phyloP scores from a whole-genome alignment of 495 filamentous ascomycete species.

The Parathielavia appendiculata region DNA sequence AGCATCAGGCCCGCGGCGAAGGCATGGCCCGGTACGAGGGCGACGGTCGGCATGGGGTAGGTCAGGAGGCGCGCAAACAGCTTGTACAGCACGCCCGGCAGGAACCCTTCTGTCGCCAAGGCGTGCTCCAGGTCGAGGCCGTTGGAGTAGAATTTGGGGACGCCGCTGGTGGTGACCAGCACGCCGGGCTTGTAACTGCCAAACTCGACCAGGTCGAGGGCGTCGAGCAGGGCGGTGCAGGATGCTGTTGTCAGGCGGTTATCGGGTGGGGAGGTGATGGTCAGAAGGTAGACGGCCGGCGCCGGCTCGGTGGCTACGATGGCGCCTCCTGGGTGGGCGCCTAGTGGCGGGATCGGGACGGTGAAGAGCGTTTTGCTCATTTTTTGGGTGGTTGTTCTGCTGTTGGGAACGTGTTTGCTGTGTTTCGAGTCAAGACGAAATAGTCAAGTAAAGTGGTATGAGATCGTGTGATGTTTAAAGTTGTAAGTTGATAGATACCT shows the following conservation, averaged over 20 bases:
- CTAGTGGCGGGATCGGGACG: conserved; percentile 36
- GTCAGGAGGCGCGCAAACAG: conserved; percentile 58
- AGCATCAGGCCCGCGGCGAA: conserved; percentile 78
- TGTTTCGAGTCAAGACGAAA: neutral
- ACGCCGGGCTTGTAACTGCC: conserved; percentile 60
- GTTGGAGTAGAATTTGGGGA: conserved; percentile 78
- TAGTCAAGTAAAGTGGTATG: neutral
- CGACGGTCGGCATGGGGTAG: conserved; percentile 76
- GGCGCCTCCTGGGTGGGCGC: conserved; percentile 41
- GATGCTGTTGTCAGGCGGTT: conserved; percentile 68
- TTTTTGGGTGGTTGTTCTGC: conserved; percentile 1
- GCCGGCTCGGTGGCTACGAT: conserved; percentile 55
- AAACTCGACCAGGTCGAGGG: conserved; percentile 68
- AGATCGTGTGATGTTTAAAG: neutral
- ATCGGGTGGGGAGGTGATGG: conserved; percentile 63
- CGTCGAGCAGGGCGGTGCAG: conserved; percentile 58
- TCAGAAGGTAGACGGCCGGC: conserved; percentile 62
- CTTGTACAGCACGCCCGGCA: conserved; percentile 51
- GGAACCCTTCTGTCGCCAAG: conserved; percentile 46
- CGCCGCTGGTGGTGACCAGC: conserved; percentile 65
- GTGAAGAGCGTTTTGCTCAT: conserved; percentile 35
- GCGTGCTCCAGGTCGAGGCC: conserved; percentile 64
- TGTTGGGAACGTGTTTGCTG: neutral
- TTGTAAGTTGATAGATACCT: neutral
- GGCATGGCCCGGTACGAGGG: conserved; percentile 72